Base-by-base conservation (phyloP, 345 rosid species). In the Ricinus communis region DNA sequence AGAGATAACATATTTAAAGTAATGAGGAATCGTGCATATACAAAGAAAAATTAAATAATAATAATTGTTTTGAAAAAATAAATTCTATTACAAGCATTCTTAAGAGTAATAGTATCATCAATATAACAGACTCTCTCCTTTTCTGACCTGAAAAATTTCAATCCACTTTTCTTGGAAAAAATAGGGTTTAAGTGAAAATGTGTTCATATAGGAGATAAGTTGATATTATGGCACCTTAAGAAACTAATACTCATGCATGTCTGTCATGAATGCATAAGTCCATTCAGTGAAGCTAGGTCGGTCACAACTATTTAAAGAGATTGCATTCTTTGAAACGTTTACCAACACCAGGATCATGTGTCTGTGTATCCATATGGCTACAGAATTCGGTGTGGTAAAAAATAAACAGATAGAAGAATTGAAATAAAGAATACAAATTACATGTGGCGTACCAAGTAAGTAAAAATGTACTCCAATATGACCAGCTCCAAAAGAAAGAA, bases 391-490 rank as follows among this genome's bases (percentile, higher is more conserved):
- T 11, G 8, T 43, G 4, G 47, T 11, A 43, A 43, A 8, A 8
- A 8, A 57, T 62, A 53, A 40, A 36, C 14, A 21, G 14, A 54
- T 40, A 46, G 14, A 71, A 22, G 19, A 1, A 30, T 30, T 54
- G 18, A 43, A 52, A 24, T 4, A 51, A 75, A 21, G 43, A 27
- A 1, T 21, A 13, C 6, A 51, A 69, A 58, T 55, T 22, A 64
- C 14, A 49, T 15, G 46, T 14, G 19, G 40, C 87, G 60, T 91
- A 96, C 99, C 99, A 96, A 73, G 99, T 93, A 58, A 91, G 99
- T n/a, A 93, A 83, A 81, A 93, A 93, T 25, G 96, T 89, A 78
- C 97, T 90, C 99, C 99, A 96, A 79, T 96, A 96, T 16, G 98
- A 89, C 95, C 93, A 96, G 86, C 94, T 87, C 98, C 99, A 96